Conservation (phyloP, 371 early-diverging fungal genomes). For the Umbelopsis sp. region DNA sequence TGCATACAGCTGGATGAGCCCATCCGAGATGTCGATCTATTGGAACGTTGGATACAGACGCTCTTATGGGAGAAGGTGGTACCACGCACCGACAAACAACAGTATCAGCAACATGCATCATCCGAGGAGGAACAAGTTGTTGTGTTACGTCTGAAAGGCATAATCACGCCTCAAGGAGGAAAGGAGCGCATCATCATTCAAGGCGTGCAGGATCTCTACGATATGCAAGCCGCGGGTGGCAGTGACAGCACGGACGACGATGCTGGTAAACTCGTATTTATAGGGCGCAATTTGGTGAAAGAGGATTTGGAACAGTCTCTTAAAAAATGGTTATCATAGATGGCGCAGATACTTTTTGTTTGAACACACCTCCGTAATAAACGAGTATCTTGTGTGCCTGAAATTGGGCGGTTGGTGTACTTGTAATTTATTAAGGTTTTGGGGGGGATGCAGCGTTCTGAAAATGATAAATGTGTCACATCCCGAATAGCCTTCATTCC, state of each 20-base stretch:
- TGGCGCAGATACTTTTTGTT: neutral
- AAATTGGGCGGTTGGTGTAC: too few species aligned
- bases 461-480: too few species aligned
- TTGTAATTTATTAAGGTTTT: too few species aligned
- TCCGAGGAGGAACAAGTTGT: constrained; percentile 40
- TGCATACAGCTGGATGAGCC: constrained; percentile 49
- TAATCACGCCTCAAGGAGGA: constrained; percentile 59
- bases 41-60: constrained; percentile 90
- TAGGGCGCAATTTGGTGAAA: constrained; percentile 62
- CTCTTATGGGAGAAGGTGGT: constrained; percentile 87
- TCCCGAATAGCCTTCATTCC: too few species aligned
- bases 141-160: constrained; percentile 86
- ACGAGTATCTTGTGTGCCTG: too few species aligned
- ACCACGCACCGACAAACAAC: constrained; percentile 32
- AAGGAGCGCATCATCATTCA: constrained; percentile 70
- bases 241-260: constrained; percentile 26
- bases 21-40: constrained; percentile 32
- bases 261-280: constrained; percentile 69
- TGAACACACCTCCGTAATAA: neutral
- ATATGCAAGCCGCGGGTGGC: constrained; percentile 68
- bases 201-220: constrained; percentile 92
- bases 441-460: too few species aligned
- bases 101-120: neutral
- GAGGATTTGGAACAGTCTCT: constrained; percentile 49
- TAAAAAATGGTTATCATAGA: constrained; percentile 24